Conservation (phyloP, 2,329 filamentous ascomycete genomes). For the Aspergillus sp. region DNA sequence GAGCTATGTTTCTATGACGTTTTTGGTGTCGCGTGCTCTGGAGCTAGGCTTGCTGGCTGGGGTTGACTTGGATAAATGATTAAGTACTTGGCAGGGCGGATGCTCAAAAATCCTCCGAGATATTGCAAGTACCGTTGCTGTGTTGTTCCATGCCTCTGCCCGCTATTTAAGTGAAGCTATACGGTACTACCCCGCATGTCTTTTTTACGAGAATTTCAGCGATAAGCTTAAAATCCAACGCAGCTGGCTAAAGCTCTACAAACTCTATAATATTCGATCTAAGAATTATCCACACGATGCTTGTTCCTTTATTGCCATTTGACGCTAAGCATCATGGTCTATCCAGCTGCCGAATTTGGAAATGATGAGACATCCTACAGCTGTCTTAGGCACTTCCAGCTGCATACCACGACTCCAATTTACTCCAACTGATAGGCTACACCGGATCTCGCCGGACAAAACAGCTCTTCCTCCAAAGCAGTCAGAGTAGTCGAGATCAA, state of each 20-base stretch:
- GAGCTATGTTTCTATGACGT: neutral
- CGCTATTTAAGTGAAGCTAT: neutral
- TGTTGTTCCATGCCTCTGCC: neutral
- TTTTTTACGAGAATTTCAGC: neutral
- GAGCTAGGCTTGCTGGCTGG: neutral
- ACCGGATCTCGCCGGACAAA: neutral
- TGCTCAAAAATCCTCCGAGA: neutral
- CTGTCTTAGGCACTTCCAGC: neutral
- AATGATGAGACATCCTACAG: slow-evolving; percentile 1
- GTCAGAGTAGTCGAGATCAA: neutral
- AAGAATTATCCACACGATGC: neutral
- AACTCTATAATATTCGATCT: neutral
- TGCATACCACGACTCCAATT: neutral
- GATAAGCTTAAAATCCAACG: neutral
- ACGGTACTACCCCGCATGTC: neutral
- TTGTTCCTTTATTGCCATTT: neutral
- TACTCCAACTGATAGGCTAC: slow-evolving; percentile 1
- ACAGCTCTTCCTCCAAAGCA: neutral
- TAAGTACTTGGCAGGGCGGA: neutral
- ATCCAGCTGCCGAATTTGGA: neutral
- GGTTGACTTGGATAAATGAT: neutral
- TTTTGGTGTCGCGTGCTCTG: neutral
- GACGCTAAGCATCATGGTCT: neutral
- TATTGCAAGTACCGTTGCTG: neutral
- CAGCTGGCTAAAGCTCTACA: neutral